Conservation (phyloP, 306 rosid species). For the Begonia peltatifolia region DNA sequence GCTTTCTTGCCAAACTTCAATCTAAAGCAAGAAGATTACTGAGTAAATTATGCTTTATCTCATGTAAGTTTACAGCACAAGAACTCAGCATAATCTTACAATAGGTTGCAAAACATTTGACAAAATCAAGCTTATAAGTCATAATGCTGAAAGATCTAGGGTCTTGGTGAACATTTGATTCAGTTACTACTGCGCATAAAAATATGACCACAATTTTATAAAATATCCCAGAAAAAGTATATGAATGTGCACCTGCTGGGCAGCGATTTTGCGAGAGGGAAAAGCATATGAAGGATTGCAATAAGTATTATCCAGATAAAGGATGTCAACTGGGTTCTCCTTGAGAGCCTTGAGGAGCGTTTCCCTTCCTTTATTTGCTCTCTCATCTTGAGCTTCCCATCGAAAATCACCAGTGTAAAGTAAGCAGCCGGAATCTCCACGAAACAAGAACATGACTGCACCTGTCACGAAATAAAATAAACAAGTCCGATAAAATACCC, state of each 20-base stretch:
- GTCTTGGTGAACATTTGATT: too few species aligned
- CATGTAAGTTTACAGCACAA: too few species aligned
- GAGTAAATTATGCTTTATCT: too few species aligned
- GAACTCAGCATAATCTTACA: too few species aligned
- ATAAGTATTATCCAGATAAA: constrained; percentile 61
- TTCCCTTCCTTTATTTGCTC: constrained; percentile 21
- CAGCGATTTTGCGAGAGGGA: constrained; percentile 36
- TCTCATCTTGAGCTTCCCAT: constrained; percentile 37
- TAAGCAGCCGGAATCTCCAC: constrained; percentile 55
- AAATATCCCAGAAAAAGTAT: background rate
- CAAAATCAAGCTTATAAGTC: too few species aligned
- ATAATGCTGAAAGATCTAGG: too few species aligned
- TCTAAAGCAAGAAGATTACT: too few species aligned
- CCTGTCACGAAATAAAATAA: constrained; percentile 14
- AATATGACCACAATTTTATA: too few species aligned
- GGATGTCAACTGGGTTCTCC: constrained; percentile 26
- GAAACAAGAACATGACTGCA: constrained; percentile 52
- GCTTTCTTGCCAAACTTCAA: too few species aligned
- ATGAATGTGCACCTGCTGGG: constrained; percentile 32
- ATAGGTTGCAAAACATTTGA: too few species aligned
- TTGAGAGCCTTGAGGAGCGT: constrained; percentile 31
- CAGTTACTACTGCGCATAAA: too few species aligned
- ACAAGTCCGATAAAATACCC: too few species aligned
- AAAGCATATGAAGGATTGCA: constrained; percentile 54
- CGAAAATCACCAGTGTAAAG: constrained; percentile 63